Evolutionary conservation across 2,329 filamentous ascomycete species (phyloP).

Genomic region (Nakataea oryzae): DNA sequence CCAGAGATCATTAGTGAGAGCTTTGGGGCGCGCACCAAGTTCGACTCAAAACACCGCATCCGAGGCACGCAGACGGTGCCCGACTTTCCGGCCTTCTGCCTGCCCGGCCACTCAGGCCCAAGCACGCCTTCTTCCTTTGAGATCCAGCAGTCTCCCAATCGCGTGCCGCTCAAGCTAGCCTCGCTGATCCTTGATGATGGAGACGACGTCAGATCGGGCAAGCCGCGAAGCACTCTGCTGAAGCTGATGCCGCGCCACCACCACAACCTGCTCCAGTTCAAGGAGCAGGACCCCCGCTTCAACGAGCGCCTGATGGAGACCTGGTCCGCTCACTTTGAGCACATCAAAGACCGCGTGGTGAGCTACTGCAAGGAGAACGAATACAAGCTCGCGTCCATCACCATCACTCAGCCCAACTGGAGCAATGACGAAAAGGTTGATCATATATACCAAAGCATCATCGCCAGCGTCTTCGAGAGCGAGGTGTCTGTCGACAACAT

Average conservation of each 20-base stretch:
- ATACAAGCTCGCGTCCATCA: background rate
- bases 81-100: background rate
- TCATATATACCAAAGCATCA: background rate
- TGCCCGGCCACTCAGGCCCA: background rate
- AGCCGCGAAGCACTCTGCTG: background rate
- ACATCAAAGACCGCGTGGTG: background rate
- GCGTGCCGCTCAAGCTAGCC: background rate
- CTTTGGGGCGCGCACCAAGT: background rate
- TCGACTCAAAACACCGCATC: background rate
- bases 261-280: background rate
- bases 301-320: background rate
- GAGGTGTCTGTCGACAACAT: background rate
- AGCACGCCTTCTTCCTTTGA: background rate
- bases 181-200: background rate
- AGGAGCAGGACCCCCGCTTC: background rate
- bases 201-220: background rate
- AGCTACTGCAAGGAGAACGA: background rate
- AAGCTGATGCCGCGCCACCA: background rate
- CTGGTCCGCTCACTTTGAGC: background rate
- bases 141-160: background rate
- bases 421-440: background rate
- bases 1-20: background rate
- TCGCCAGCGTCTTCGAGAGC: background rate
- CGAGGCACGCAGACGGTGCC: background rate
- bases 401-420: background rate